phyloP scores from a whole-genome alignment of 495 filamentous ascomycete genomes.

The Penicillium subrubescens region DNA sequence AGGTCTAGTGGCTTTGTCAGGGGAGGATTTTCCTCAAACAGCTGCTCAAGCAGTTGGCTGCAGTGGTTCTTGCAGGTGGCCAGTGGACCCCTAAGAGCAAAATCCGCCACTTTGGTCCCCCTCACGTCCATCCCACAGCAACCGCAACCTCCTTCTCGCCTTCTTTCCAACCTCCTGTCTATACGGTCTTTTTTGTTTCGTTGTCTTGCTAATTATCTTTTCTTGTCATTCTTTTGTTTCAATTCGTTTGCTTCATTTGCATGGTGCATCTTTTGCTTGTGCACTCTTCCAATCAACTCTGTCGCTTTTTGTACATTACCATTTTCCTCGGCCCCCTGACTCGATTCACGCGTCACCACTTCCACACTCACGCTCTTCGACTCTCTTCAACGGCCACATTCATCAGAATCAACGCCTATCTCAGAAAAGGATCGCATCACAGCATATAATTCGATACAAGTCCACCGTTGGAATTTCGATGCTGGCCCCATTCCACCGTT shows the following conservation, averaged over 20 bases:
- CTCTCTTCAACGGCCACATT: not conserved
- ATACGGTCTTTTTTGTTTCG: conserved; percentile 15
- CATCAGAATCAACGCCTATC: not conserved
- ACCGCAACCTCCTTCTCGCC: conserved; percentile 8
- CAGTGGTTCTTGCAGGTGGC: not conserved
- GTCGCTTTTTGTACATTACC: conserved; percentile 10
- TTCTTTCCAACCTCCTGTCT: conserved; percentile 25
- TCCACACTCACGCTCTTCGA: not conserved
- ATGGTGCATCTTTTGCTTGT: conserved; percentile 17
- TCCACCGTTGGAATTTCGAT: conserved; percentile 17
- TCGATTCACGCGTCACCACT: not conserved
- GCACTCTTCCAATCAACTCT: conserved; percentile 3
- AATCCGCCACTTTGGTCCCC: conserved; percentile 19
- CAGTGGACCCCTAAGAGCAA: not conserved
- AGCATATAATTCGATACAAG: not conserved
- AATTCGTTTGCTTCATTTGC: not conserved
- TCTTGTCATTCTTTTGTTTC: conserved; percentile 7
- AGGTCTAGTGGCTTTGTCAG: conserved; percentile 14
- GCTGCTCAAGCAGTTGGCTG: not conserved
- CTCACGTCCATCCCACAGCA: conserved; percentile 9
- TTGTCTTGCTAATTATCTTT: conserved; percentile 6
- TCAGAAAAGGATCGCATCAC: not conserved
- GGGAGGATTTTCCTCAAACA: conserved; percentile 15
- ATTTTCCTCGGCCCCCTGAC: conserved; percentile 1
- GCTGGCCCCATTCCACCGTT: conserved; percentile 7